Percentiles rank a stretch among this genome's conserved stretches.
Conservation (phyloP, 345 rosid genomes). For the Populus alba region DNA sequence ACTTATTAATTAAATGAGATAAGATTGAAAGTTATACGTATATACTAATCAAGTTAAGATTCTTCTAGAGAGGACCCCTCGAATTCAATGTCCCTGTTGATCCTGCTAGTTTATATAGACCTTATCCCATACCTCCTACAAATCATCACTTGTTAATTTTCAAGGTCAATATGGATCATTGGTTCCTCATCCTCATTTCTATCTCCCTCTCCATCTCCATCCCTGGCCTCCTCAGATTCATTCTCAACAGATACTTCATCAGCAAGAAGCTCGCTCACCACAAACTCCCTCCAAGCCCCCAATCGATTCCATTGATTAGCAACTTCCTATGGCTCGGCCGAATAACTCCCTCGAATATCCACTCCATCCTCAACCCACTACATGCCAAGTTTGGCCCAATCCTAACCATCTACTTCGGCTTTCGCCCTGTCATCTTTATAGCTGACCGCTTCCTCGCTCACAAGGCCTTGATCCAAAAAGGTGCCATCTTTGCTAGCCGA, state of each 20-base stretch:
- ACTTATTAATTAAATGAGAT: too few species aligned
- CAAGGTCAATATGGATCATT: neutral
- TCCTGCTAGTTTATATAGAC: neutral
- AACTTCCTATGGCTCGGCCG: neutral
- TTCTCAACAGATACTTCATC: neutral
- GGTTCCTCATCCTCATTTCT: neutral
- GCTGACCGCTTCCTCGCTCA: conserved; percentile 13
- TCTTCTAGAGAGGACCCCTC: too few species aligned
- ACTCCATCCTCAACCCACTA: neutral
- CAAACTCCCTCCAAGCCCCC: neutral
- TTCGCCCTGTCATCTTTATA: conserved; percentile 18
- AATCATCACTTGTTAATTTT: neutral
- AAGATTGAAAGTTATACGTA: too few species aligned
- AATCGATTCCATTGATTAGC: neutral
- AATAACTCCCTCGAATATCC: neutral
- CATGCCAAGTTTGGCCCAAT: conserved; percentile 15
- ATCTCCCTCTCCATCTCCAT: neutral
- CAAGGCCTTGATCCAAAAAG: conserved; percentile 3
- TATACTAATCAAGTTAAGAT: too few species aligned
- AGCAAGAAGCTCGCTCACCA: neutral
- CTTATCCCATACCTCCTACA: neutral
- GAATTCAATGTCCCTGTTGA: too few species aligned
- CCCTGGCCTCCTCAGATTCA: neutral
- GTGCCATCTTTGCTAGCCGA: conserved; percentile 10
- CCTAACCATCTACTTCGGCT: conserved; percentile 13